Evolutionary conservation across 2,329 filamentous ascomycete genomes (phyloP).

Genomic region (Periconia macrospinosa): DNA sequence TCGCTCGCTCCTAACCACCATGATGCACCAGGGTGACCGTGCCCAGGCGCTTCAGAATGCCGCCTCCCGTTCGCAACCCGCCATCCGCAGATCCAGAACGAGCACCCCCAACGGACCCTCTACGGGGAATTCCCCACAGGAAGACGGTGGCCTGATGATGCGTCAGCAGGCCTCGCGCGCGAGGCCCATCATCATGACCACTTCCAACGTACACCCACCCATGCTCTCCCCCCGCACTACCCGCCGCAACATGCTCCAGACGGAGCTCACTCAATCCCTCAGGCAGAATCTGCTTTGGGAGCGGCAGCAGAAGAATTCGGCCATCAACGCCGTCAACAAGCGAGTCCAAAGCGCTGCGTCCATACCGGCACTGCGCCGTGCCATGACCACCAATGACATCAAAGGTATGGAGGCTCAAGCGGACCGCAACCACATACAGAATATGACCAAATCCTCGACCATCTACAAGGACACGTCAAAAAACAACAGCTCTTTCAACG

Average conservation of each 20-base stretch:
- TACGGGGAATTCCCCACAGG: slow-evolving; percentile 60
- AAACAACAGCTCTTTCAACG: slow-evolving; percentile 71
- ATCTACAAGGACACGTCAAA: slow-evolving; percentile 59
- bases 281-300: slow-evolving; percentile 93
- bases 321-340: slow-evolving; percentile 85
- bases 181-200: slow-evolving; percentile 78
- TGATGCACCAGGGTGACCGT: slow-evolving; percentile 80
- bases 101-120: slow-evolving; percentile 70
- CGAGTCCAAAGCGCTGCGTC: slow-evolving; percentile 70
- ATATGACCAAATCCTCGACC: slow-evolving; percentile 53
- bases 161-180: slow-evolving; percentile 64
- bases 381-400: slow-evolving; percentile 72
- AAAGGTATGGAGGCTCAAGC: slow-evolving; percentile 75
- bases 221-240: slow-evolving; percentile 90
- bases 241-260: slow-evolving; percentile 91
- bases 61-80: slow-evolving; percentile 60
- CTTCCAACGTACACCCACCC: slow-evolving; percentile 69
- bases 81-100: slow-evolving; percentile 62
- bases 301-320: slow-evolving; percentile 89
- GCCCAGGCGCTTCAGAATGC: slow-evolving; percentile 69
- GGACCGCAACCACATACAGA: slow-evolving; percentile 46
- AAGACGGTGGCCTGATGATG: slow-evolving; percentile 61
- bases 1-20: slow-evolving; percentile 84
- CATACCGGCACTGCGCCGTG: slow-evolving; percentile 36
- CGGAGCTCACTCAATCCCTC: slow-evolving; percentile 90